Evolutionary conservation across 257 asterid genomes (phyloP), one percentile per base, ranked within the genome.

Genomic region (Solanum microdontum): DNA sequence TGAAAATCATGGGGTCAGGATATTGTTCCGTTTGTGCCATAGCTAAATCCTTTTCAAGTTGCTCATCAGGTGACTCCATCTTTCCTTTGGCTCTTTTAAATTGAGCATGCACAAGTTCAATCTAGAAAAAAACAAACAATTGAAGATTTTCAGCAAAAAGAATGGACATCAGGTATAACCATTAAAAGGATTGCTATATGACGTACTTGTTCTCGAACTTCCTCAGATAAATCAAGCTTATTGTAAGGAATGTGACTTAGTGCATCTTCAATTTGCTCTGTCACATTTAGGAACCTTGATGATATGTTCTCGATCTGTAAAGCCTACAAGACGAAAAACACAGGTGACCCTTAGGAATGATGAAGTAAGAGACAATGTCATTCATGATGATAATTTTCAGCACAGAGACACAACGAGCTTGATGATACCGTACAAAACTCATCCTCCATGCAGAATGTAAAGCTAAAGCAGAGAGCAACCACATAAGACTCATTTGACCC

Each of bases 171-270:
- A 8, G 43, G 36, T 5, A 74, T 48, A 72, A 86, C 28, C 37
- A 82, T 30, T 30, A 30, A 30, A 43, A 48, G 43, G 11, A 82
- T 19, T 28, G 45, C 21, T 21, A 33, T n/a, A 13, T 32, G 84
- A 51, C 68, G 88, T 90, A 97, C 99, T 98, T 97, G 99, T 87
- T 97, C 99, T 91, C 91, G 94, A 87, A 96, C 98, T 91, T 97
- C 99, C 87, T 96, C 99, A 0, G 98, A 92, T 87, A 97, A 92
- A 87, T 93, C 94, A 32, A 96, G 97, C 76, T 90, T 85, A 83
- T 92, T 83, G 87, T 97, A 96, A 43, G 98, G 95, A 90, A 94
- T 89, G 91, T 92, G 94, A 85, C 88, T 83, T 33, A 97, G 91
- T 82, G 98, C 98, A 40, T 92, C 95, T 91, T 96, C 99, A 64